These are phyloP conservation scores for Juglanconis sp. DNA, from an alignment of 2,329 filamentous ascomycete species.

Conservation along the genomic window DNA sequence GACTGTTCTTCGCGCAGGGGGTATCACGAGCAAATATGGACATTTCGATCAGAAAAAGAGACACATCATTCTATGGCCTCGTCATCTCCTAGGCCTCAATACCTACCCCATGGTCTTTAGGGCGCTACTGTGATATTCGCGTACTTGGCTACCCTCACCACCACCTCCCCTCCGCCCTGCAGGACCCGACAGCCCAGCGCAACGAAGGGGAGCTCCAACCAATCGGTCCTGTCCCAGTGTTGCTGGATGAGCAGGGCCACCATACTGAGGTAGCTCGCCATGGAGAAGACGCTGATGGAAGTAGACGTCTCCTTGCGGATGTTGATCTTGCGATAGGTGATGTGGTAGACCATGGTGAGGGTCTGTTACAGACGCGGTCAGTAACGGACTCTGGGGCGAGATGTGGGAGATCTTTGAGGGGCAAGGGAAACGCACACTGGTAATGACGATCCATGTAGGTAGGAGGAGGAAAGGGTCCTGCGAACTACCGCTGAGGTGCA, in stretches of 20 bases:
- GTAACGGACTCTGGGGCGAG: neutral
- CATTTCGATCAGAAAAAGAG: neutral
- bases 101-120: conserved; percentile 5
- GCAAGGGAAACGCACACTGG: conserved; percentile 52
- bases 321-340: conserved; percentile 74
- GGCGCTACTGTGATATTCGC: conserved; percentile 26
- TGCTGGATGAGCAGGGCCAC: conserved; percentile 64
- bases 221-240: conserved; percentile 59
- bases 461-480: conserved; percentile 68
- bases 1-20: neutral
- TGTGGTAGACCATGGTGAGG: conserved; percentile 71
- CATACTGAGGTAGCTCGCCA: conserved; percentile 75
- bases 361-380: conserved; percentile 42
- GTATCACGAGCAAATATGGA: conserved; percentile 6
- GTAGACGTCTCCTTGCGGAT: conserved; percentile 77
- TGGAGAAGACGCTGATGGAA: conserved; percentile 73
- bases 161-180: conserved; percentile 27
- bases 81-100: neutral
- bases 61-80: neutral
- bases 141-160: conserved; percentile 28
- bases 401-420: neutral
- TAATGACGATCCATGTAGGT: conserved; percentile 75
- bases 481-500: conserved; percentile 67
- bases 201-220: conserved; percentile 58
- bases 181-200: conserved; percentile 41